phyloP scores from a whole-genome alignment of 2,329 filamentous ascomycete genomes.

The Neonectria faginata region DNA sequence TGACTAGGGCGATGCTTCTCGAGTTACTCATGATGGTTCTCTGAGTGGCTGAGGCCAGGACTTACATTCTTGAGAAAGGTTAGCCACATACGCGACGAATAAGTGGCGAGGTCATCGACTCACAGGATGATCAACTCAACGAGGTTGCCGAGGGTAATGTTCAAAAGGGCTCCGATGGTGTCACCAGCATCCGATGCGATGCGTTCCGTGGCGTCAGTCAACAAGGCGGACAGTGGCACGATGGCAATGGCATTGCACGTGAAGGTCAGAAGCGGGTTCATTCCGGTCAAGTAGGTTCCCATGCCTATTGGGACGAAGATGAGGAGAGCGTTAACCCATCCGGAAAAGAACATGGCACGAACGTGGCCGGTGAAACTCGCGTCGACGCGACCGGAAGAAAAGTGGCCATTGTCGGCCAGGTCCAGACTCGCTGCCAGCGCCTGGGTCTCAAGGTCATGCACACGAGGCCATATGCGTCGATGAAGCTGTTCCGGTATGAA shows the following conservation, averaged over 20 bases:
- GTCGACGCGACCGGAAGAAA: constrained; percentile 10
- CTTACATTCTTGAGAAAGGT: constrained; percentile 50
- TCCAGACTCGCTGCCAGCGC: constrained; percentile 30
- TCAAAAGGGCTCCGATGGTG: constrained; percentile 68
- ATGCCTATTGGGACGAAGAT: constrained; percentile 79
- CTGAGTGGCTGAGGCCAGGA: constrained; percentile 3
- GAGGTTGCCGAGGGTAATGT: constrained; percentile 72
- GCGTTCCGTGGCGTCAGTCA: constrained; percentile 70
- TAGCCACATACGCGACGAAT: constrained; percentile 38
- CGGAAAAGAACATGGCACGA: constrained; percentile 46
- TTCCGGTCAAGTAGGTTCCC: constrained; percentile 58
- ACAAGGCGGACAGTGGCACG: constrained; percentile 67
- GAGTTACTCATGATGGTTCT: constrained; percentile 32
- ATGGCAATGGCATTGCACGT: constrained; percentile 71
- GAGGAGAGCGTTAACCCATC: constrained; percentile 73
- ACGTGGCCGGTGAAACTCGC: constrained; percentile 39
- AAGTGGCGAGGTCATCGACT: constrained; percentile 32
- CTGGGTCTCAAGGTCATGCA: constrained; percentile 42
- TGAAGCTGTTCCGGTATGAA: constrained; percentile 41
- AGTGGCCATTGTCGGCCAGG: constrained; percentile 16
- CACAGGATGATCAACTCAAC: constrained; percentile 72
- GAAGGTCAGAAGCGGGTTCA: constrained; percentile 61
- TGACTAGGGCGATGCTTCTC: constrained; percentile 60
- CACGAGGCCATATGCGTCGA: constrained; percentile 35
- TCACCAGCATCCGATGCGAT: constrained; percentile 69